Evolutionary conservation across 257 asterid species (phyloP), one percentile per base, ranked within the genome.

Genomic region (Nicotiana knightiana): DNA sequence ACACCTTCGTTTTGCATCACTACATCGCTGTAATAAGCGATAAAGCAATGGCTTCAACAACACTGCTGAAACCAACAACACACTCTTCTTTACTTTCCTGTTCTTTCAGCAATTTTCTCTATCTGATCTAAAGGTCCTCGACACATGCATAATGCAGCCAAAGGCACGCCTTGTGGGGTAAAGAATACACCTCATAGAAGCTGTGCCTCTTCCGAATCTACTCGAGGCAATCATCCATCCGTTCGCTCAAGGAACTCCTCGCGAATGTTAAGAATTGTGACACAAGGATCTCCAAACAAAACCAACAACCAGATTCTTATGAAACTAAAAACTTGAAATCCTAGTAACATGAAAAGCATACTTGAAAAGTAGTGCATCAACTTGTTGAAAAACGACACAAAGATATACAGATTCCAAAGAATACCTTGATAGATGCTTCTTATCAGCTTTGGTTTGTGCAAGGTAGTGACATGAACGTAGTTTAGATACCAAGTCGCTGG

Each of bases 371-470:
- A 73, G 79, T 48, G 79, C 46, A 73, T 48, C 62, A 48, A 3
- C 63, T 26, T 73, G 12, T 26, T 24, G 39, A 48, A 48, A 58
- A 79, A 18, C 28, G 10, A 35, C 58, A 24, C 61, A 57, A 11
- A 28, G 16, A 65, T 43, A 18, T 21, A 46, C 15, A 16, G 76
- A 53, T 57, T 75, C 7, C 54, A 17, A 26, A 9, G 53, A n/a
- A 30, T 87, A 96, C 99, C 99, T 96, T 62, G 99, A 94, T 13
- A 94, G 86, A 84, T 96, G 97, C 83, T 90, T 94, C 85, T 93
- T 96, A 82, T 94, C 99, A 57, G 99, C 94, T 88, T 93, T 91
- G 21, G 99, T 94, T 90, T 96, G 99, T 57, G 99, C 97, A 63
- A 94, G 88, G 83, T 93, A 96, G 88, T 96, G 99, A 88, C 90